Conservation (phyloP, 176 grass and related monocot species). For the Calamus simplicifolius region DNA sequence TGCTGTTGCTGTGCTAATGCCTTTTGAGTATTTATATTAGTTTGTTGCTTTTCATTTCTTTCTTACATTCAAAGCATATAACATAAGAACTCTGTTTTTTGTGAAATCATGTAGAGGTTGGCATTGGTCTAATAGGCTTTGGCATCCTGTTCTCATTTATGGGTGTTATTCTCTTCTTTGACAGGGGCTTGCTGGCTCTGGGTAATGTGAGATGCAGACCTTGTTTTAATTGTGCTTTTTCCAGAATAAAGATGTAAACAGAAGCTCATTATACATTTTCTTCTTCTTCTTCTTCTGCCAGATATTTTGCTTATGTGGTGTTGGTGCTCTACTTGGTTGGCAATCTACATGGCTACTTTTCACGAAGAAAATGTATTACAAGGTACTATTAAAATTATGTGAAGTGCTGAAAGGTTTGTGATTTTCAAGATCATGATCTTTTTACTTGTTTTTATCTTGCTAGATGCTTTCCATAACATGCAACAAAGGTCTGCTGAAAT, state of each 20-base stretch:
- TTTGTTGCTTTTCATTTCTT: too few species aligned
- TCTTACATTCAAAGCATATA: background rate
- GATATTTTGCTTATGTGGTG: slow-evolving; percentile 53
- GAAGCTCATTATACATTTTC: background rate
- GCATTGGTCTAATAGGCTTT: slow-evolving; percentile 89
- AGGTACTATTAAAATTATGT: too few species aligned
- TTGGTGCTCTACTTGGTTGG: slow-evolving; percentile 7
- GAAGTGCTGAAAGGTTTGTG: too few species aligned
- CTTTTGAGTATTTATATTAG: too few species aligned
- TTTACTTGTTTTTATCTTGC: too few species aligned
- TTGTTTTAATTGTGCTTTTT: too few species aligned
- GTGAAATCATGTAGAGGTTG: slow-evolving; percentile 52
- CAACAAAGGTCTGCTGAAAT: too few species aligned
- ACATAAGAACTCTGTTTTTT: background rate
- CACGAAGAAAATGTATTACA: too few species aligned
- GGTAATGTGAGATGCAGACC: slow-evolving; percentile 78
- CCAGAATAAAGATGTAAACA: too few species aligned
- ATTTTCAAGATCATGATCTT: too few species aligned
- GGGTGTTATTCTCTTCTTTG: slow-evolving; percentile 84
- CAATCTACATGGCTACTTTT: too few species aligned
- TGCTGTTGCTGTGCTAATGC: too few species aligned
- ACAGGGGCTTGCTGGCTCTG: slow-evolving; percentile 93
- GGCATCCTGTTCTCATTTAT: slow-evolving; percentile 87
- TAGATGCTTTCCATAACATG: slow-evolving; percentile 15
- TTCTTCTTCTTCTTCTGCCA: slow-evolving; percentile 13